A percentile compares a stretch with the other conserved stretches of the same genome.
phyloP scores from a whole-genome alignment of 345 rosid species.

The Salix viminalis region DNA sequence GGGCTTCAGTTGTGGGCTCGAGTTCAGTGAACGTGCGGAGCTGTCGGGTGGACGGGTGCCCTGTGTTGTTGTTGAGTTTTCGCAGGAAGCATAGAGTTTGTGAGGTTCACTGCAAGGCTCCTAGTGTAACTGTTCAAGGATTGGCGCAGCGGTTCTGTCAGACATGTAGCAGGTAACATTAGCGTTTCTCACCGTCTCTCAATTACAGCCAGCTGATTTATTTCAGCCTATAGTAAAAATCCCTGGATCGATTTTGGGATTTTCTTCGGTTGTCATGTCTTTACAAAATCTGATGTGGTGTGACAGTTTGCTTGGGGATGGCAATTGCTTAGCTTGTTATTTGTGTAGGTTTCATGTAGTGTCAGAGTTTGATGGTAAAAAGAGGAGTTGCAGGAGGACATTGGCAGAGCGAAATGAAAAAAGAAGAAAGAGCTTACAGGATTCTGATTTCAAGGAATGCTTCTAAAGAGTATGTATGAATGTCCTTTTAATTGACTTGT shows the following conservation, averaged over 20 bases:
- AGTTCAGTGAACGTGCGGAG: conserved; percentile 29
- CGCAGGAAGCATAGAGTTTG: conserved; percentile 77
- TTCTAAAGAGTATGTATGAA: conserved; percentile 38
- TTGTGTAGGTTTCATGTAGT: conserved; percentile 47
- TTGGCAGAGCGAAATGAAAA: conserved; percentile 63
- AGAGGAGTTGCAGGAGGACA: conserved; percentile 66
- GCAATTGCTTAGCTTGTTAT: background rate
- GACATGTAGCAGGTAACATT: conserved; percentile 72
- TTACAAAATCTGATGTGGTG: background rate
- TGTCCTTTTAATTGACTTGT: background rate
- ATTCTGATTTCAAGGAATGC: conserved; percentile 32
- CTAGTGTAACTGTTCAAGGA: conserved; percentile 58
- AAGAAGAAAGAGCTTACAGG: conserved; percentile 49
- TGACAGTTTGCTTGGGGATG: background rate
- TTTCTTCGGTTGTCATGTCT: background rate
- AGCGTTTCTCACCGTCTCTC: background rate
- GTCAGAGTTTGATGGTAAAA: conserved; percentile 55
- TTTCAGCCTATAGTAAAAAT: background rate
- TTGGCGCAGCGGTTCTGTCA: conserved; percentile 78
- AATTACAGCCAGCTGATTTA: background rate
- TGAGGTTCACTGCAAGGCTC: conserved; percentile 69
- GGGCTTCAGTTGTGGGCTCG: too few species aligned
- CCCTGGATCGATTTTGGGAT: background rate
- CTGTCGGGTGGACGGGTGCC: conserved; percentile 82
- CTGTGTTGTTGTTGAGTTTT: conserved; percentile 49